Percentiles rank a stretch among this genome's conserved stretches.
phyloP scores from a whole-genome alignment of 73 alveolate genomes.

The Breviolum minutum region DNA sequence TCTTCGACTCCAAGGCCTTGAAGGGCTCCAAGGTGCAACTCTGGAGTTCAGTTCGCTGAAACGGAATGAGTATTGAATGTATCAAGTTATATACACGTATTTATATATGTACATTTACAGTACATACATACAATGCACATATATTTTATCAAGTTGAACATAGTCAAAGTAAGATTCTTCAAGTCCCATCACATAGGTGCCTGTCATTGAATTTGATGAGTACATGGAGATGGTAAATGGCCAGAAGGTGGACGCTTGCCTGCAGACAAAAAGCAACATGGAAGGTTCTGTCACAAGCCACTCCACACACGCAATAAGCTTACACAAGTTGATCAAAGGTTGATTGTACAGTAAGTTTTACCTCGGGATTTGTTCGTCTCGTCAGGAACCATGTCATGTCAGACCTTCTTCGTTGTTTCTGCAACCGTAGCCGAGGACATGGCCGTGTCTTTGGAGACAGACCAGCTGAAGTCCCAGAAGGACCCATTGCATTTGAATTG shows the following conservation, averaged over 20 bases:
- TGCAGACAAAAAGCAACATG: background rate
- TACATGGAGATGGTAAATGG: constrained; percentile 17
- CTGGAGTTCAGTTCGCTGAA: too few relatives aligned
- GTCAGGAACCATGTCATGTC: background rate
- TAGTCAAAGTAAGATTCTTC: background rate
- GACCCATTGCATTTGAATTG: background rate
- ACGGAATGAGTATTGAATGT: too few relatives aligned
- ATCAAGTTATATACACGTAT: background rate
- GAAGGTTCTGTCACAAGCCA: too few relatives aligned
- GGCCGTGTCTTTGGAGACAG: constrained; percentile 79
- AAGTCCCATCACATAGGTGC: constrained; percentile 17
- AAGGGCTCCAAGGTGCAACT: constrained; percentile 52
- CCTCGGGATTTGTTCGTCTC: background rate
- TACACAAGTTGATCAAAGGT: too few relatives aligned
- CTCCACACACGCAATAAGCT: too few relatives aligned
- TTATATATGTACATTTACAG: background rate
- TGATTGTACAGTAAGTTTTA: background rate
- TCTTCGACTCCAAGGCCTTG: constrained; percentile 61
- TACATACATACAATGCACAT: too few relatives aligned
- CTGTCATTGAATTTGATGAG: constrained; percentile 81
- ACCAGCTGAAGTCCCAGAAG: constrained; percentile 42
- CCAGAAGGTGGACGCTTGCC: constrained; percentile 1
- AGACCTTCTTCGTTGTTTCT: background rate
- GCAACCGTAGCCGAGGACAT: background rate
- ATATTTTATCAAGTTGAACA: too few relatives aligned